Percentiles rank a stretch among this genome's conserved stretches.
Evolutionary conservation across 2,329 filamentous ascomycete species (phyloP).

Genomic region (Tympanopsis confertula): DNA sequence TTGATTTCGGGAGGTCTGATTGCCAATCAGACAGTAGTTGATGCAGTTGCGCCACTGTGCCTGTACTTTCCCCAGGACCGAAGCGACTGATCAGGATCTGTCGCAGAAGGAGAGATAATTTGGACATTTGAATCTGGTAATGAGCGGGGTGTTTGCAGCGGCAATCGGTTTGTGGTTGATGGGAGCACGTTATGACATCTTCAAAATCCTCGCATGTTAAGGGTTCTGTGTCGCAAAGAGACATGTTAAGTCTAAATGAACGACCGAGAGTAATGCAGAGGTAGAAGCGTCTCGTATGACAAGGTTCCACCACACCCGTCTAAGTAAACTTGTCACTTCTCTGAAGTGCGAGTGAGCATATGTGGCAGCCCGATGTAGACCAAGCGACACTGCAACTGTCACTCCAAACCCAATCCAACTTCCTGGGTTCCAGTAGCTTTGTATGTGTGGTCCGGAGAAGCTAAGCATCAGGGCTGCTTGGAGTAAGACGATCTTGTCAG

Average conservation of each 20-base stretch:
- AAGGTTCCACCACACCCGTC: conserved; percentile 10
- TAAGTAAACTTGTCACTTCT: conserved; percentile 7
- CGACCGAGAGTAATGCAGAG: conserved; percentile 8
- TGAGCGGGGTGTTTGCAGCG: not conserved
- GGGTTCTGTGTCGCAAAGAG: conserved; percentile 7
- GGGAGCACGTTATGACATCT: not conserved
- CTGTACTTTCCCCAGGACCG: not conserved
- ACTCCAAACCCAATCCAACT: conserved; percentile 9
- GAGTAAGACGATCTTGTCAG: conserved; percentile 9
- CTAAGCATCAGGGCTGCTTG: conserved; percentile 8
- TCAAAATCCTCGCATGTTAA: conserved; percentile 6
- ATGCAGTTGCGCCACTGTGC: conserved; percentile 1
- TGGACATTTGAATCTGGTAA: conserved; percentile 8
- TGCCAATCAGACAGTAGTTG: conserved; percentile 1
- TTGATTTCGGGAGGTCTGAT: conserved; percentile 2
- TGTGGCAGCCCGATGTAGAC: conserved; percentile 7
- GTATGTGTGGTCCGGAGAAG: conserved; percentile 8
- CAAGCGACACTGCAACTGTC: conserved; percentile 10
- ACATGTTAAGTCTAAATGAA: conserved; percentile 9
- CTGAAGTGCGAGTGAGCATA: conserved; percentile 5
- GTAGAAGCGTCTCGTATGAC: conserved; percentile 8
- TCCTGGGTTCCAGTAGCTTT: conserved; percentile 10
- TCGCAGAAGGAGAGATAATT: conserved; percentile 8
- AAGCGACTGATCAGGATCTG: conserved; percentile 3
- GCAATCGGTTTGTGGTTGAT: conserved; percentile 1